Percentiles rank a stretch among this genome's conserved stretches.
These are phyloP conservation scores for Botrytis medusae DNA, from an alignment of 2,329 filamentous ascomycete genomes.

Conservation along the genomic window DNA sequence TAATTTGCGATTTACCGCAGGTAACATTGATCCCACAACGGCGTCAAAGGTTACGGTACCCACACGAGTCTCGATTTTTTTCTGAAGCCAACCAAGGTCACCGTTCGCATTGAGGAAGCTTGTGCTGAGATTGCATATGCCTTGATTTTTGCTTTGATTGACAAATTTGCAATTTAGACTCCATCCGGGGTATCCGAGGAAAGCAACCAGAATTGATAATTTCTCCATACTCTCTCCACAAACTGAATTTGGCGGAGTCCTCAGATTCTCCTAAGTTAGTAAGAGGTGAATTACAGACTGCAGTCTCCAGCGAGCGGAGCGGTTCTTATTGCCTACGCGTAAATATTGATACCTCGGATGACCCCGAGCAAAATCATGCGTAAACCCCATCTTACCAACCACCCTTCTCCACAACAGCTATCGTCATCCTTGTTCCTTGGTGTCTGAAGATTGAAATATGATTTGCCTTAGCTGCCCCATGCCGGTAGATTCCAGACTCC, in stretches of 20 bases:
- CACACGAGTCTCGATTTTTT: background rate
- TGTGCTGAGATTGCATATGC: background rate
- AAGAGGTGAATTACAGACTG: background rate
- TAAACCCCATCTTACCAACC: conserved; percentile 14
- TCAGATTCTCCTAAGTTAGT: background rate
- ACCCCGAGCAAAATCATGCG: background rate
- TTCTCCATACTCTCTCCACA: conserved; percentile 11
- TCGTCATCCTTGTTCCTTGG: background rate
- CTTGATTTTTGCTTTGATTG: background rate
- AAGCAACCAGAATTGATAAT: background rate
- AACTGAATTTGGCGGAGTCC: background rate
- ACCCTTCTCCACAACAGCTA: conserved; percentile 5
- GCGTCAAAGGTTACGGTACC: background rate
- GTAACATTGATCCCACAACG: background rate
- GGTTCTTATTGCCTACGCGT: background rate
- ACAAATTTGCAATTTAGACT: conserved; percentile 1
- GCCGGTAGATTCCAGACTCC: background rate
- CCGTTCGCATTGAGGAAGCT: background rate
- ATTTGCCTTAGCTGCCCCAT: conserved; percentile 8
- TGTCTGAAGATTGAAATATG: background rate
- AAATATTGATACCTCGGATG: background rate
- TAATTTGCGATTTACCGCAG: background rate
- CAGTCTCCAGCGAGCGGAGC: background rate
- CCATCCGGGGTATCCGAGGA: background rate
- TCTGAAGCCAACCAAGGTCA: background rate